Percentiles rank a stretch among this genome's conserved stretches.
These are phyloP conservation scores for Pseudopyricularia javanii DNA, from an alignment of 2,329 filamentous ascomycete species.

Conservation along the genomic window DNA sequence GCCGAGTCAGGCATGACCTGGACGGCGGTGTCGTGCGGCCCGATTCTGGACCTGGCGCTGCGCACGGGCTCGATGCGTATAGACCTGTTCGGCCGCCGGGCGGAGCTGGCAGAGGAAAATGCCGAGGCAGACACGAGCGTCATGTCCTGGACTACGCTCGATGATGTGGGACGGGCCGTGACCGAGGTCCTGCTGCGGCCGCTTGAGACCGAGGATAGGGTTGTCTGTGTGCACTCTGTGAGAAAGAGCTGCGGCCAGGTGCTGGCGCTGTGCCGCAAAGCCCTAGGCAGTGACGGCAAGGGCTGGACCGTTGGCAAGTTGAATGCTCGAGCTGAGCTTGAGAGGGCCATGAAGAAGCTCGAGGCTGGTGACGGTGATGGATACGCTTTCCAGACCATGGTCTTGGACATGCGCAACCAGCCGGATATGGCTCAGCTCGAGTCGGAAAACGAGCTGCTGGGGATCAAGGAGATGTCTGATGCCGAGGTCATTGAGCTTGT, in stretches of 20 bases:
- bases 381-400: not conserved
- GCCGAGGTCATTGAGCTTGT: not conserved
- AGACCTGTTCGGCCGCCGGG: slow-evolving; percentile 9
- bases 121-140: slow-evolving; percentile 8
- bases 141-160: slow-evolving; percentile 10
- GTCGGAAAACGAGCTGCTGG: slow-evolving; percentile 3
- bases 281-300: slow-evolving; percentile 2
- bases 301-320: slow-evolving; percentile 8
- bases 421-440: not conserved
- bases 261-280: slow-evolving; percentile 8
- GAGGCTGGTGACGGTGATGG: slow-evolving; percentile 6
- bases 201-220: slow-evolving; percentile 13
- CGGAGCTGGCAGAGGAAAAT: slow-evolving; percentile 12
- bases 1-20: slow-evolving; percentile 9
- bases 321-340: slow-evolving; percentile 8
- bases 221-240: slow-evolving; percentile 10
- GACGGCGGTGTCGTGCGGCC: slow-evolving; percentile 12
- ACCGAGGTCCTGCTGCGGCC: slow-evolving; percentile 11
- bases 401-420: not conserved
- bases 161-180: slow-evolving; percentile 12
- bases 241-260: slow-evolving; percentile 13
- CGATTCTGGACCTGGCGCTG: slow-evolving; percentile 16
- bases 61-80: slow-evolving; percentile 10
- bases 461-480: slow-evolving; percentile 2
- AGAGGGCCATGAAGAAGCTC: slow-evolving; percentile 8